Conservation (phyloP, 2,329 filamentous ascomycete species). For the Aspergillus fructus region DNA sequence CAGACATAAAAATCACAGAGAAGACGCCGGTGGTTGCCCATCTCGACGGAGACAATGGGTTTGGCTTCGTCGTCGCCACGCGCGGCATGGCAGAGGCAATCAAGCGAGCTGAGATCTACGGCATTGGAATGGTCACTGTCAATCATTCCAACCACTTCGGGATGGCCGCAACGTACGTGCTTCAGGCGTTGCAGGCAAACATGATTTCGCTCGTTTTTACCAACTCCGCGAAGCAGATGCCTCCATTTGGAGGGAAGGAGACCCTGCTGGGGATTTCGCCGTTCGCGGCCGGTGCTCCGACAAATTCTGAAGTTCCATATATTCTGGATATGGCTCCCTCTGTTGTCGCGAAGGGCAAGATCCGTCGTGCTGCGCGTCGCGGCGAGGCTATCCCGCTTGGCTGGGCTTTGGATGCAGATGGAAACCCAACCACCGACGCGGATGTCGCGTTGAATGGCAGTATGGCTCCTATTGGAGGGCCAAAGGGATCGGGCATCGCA, state of each 20-base stretch:
- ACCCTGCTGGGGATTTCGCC: conserved; percentile 73
- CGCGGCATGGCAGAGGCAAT: conserved; percentile 67
- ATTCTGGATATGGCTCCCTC: conserved; percentile 49
- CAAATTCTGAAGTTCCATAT: conserved; percentile 59
- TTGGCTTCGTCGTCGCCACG: conserved; percentile 71
- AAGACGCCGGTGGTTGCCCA: conserved; percentile 71
- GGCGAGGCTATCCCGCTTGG: conserved; percentile 48
- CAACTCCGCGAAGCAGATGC: conserved; percentile 69
- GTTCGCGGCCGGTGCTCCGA: conserved; percentile 72
- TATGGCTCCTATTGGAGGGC: conserved; percentile 83
- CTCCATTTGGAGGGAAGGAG: conserved; percentile 66
- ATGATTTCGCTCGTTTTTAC: conserved; percentile 72
- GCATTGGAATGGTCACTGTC: conserved; percentile 73
- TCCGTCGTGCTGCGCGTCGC: conserved; percentile 44
- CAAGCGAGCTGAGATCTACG: conserved; percentile 60
- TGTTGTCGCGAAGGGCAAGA: conserved; percentile 45
- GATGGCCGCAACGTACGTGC: conserved; percentile 77
- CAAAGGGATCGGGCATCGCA: conserved; percentile 73
- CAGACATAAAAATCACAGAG: conserved; percentile 58
- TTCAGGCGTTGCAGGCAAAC: conserved; percentile 69
- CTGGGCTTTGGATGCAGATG: conserved; percentile 74
- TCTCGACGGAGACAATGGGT: conserved; percentile 67
- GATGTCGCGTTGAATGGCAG: conserved; percentile 69
- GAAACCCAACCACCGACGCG: conserved; percentile 67
- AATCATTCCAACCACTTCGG: conserved; percentile 80